Evolutionary conservation across 306 rosid genomes (phyloP).

Genomic region (Prunus armeniaca): DNA sequence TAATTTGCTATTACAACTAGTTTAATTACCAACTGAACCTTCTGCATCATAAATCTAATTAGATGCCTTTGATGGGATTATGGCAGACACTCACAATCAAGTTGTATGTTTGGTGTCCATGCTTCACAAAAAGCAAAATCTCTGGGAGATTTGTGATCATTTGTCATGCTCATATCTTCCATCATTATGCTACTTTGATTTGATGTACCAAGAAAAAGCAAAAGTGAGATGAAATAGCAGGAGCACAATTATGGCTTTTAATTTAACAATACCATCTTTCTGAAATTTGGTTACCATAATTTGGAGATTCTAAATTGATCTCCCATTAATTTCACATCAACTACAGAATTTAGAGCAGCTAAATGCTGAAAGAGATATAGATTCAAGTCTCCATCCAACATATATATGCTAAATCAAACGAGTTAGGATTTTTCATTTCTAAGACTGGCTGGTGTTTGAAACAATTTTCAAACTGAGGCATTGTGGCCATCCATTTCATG

Average conservation of each 20-base stretch:
- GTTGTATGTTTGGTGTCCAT: conserved; percentile 34
- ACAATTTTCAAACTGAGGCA: conserved; percentile 21
- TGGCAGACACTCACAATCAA: neutral
- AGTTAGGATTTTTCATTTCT: conserved; percentile 32
- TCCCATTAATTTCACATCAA: conserved; percentile 18
- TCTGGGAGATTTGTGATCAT: conserved; percentile 28
- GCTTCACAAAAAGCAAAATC: conserved; percentile 27
- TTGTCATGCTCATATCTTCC: conserved; percentile 20
- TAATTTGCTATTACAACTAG: neutral
- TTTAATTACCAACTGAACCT: neutral
- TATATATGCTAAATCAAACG: conserved; percentile 14
- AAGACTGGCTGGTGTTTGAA: conserved; percentile 22
- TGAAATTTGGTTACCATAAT: neutral
- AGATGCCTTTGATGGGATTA: neutral
- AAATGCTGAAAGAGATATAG: conserved; percentile 10
- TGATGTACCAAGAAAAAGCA: conserved; percentile 17
- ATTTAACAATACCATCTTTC: conserved; percentile 15
- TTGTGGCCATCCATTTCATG: conserved; percentile 29
- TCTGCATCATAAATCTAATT: neutral
- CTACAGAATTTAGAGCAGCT: conserved; percentile 24
- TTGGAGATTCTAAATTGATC: conserved; percentile 7
- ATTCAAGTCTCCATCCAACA: conserved; percentile 2
- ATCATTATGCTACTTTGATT: conserved; percentile 26
- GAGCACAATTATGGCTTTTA: conserved; percentile 25
- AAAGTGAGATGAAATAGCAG: conserved; percentile 20